Evolutionary conservation across 1,139 yeast genomes (phyloP), one percentile per base, ranked within the genome.

Genomic region (Yamadazyma diddensiae): DNA sequence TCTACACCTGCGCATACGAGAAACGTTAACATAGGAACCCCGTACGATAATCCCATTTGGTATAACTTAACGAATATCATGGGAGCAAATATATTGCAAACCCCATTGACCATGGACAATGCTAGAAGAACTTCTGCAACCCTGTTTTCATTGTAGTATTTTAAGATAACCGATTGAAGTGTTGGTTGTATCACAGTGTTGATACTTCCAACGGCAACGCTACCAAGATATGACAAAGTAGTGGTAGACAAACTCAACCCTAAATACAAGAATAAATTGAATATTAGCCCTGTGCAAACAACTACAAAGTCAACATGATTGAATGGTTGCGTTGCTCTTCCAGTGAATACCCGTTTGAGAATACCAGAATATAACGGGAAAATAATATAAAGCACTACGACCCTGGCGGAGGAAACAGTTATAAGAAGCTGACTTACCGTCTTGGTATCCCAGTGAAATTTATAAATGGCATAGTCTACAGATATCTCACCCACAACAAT

Each of bases 391-490:
- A 67, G 50, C 2, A 55, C 52, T 4, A 59, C 30, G 1, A 70
- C 71, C 33, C 60, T 51, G 6, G 74, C 54, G 1, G 74, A 42
- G 29, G 86, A 82, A 1, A 71, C 45, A 1, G 71, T 38, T 0
- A 90, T 76, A 37, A 85, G 55, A 37, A 76, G 68, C 38, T 71
- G 69, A 5, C 92, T 88, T 20, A 82, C 57, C 30, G 73, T 72
- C 3, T 62, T 70, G 14, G 85, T 69, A 2, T 61, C 59, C 86
- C 94, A 82, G 15, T 66, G 47, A 53, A 77, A 84, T 26, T 49
- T 53, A 49, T 68, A 77, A 19, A 82, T 74, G 0, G 82, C 74
- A 47, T 76, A 84, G 20, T 85, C 58, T 1, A 82, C 53, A 12
- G 73, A 42, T 1, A 80, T 57, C 15, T 74, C 72, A 7, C 71